Evolutionary conservation across 2,329 filamentous ascomycete genomes (phyloP), one percentile per base, ranked within the genome.

Genomic region (Cercospora citrullina): DNA sequence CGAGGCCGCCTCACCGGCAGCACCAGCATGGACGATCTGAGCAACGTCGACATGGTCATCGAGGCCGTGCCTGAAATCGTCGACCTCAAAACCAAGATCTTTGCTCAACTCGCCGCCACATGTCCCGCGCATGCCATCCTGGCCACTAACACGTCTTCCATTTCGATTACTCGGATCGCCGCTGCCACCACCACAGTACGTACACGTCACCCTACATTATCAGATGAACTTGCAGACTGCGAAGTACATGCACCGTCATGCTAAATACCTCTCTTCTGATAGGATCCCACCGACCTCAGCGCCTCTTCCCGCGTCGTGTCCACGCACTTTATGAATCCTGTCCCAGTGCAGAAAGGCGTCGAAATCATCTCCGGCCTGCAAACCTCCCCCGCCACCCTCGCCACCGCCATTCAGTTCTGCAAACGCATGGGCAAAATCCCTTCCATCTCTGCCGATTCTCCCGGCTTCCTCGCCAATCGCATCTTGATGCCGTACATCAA

Each of bases 401-500:
- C 92, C 18, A 92, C 90, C 0, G 93, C 95, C 2, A 82, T 98
- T 10, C 90, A 87, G 5, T 94, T 99, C 78, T 94, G 94, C 81
- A 88, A 91, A 81, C 88, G 88, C 68, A 96, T 99, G 92, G 94
- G 94, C 76, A 99, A 99, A 83, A 86, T 98, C 63, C 84, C 93
- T 0, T 96, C 94, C 3, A 87, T 91, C 31, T 96, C 93, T 14
- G 91, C 92, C 16, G 95, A 99, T 80, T 89, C 91, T 0, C 95
- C 95, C 0, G 95, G 95, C 1, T 99, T 99, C 84, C 84, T 99
- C 26, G 95, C 95, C 33, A 99, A 99, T 80, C 87, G 95, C 9
- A 99, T 99, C 69, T 83, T 99, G 68, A 99, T 99, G 95, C 95
- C 95, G 0, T 99, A 99, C 79, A 97, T 99, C 84, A 99, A 99